Base-by-base conservation (phyloP, 176 grass and related monocot species). In the Saccharum spontaneum region DNA sequence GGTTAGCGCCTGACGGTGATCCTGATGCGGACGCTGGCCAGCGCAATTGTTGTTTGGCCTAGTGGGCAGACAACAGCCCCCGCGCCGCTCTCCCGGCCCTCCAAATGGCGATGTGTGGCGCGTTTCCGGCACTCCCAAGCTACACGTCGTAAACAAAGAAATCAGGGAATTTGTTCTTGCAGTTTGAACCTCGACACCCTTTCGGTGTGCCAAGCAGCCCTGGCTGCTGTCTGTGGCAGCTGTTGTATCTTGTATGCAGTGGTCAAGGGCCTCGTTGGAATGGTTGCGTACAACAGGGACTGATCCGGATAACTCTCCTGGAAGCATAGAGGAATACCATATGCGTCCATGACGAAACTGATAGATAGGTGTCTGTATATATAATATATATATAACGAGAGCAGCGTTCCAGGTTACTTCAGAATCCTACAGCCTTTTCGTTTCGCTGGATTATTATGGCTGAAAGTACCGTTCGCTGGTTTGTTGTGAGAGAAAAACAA, bases 1-100 rank as follows among this genome's bases (percentile, higher is more conserved):
- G 1, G 76, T 79, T 81, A 57, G 82, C 77, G 82, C 80, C 81
- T 67, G 81, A 90, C 75, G 89, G 85, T 61, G 85, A 80, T 79
- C 66, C 40, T 79, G 69, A 90, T 86, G 83, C 83, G 18, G 74
- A 86, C 61, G 24, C 37, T 6, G 16, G n/a, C 12, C 6, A 0
- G 3, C n/a, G 17, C 22, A 5, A 7, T 23, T 74, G 79, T 61
- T 50, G 17, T 68, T 59, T 79, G 28, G 68, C 13, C 75, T 60
- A 57, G 8, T 82, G 43, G 88, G 67, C 66, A 79, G 73, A 24
- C 84, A 3, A 3, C 1, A 14, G 4, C 18, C 79, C 77, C 17
- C 28, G 20, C 9, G 24, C 15, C 8, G 72, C 79, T 16, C 82
- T 16, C 44, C 0, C 8, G 1, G 16, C 85, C 85, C 76, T 87